A percentile compares a stretch with the other conserved stretches of the same genome.
Evolutionary conservation across 495 filamentous ascomycete species (phyloP).

Genomic region (Geoglossum glabrum): DNA sequence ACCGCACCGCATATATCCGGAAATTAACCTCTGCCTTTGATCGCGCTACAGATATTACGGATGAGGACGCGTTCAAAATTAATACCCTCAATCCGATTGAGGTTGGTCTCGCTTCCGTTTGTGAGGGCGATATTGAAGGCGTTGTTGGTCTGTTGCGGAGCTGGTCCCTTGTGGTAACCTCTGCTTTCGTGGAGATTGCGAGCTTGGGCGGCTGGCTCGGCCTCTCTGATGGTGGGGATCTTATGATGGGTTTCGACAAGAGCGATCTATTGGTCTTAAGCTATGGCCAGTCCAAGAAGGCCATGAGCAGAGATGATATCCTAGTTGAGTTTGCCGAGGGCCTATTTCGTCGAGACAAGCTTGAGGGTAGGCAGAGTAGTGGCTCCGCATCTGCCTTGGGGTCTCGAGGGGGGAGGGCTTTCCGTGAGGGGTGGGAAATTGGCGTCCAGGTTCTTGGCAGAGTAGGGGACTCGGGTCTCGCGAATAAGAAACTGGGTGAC

Average conservation of each 20-base stretch:
- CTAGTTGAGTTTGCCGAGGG: conserved; percentile 48
- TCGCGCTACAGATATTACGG: conserved; percentile 24
- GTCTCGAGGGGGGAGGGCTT: neutral
- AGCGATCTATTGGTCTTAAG: conserved; percentile 42
- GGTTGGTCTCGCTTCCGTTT: conserved; percentile 55
- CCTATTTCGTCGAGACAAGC: conserved; percentile 24
- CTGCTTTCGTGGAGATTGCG: conserved; percentile 63
- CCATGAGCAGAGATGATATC: conserved; percentile 41
- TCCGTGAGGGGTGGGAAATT: conserved; percentile 63
- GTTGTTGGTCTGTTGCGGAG: conserved; percentile 49
- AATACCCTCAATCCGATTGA: conserved; percentile 54
- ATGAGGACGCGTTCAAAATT: conserved; percentile 37
- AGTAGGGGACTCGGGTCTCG: conserved; percentile 41
- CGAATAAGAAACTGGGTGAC: conserved; percentile 43
- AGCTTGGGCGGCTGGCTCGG: conserved; percentile 53
- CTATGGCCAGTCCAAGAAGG: conserved; percentile 22
- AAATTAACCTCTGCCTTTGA: conserved; percentile 31
- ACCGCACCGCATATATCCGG: conserved; percentile 24
- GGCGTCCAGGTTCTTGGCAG: conserved; percentile 57
- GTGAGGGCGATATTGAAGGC: conserved; percentile 56
- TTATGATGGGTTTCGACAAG: conserved; percentile 28
- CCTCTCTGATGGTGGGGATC: conserved; percentile 22
- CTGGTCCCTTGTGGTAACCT: conserved; percentile 59
- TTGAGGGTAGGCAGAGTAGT: neutral
- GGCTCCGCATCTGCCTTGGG: neutral